These are phyloP conservation scores for Kodamaea fungicola DNA, from an alignment of 1,139 yeast species.

Conservation along the genomic window DNA sequence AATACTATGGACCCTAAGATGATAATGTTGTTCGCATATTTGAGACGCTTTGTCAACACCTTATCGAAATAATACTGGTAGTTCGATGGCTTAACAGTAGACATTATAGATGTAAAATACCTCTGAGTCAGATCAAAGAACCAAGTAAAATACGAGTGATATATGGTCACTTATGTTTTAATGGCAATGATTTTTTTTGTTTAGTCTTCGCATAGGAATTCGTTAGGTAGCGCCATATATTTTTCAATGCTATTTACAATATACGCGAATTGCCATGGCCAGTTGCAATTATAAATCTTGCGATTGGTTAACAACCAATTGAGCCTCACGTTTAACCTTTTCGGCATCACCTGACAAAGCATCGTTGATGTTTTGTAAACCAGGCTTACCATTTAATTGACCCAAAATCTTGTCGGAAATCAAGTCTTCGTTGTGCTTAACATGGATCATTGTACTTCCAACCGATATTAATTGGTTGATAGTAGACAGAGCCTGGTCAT, in stretches of 20 bases:
- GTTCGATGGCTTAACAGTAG: conserved; percentile 8
- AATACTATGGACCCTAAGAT: conserved; percentile 24
- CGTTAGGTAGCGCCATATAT: background rate
- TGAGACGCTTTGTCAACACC: conserved; percentile 34
- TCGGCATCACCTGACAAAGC: conserved; percentile 27
- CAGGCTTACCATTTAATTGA: conserved; percentile 23
- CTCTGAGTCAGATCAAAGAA: background rate
- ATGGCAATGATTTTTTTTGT: background rate
- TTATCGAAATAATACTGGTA: conserved; percentile 29
- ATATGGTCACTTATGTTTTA: background rate
- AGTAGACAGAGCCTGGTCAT: conserved; percentile 32
- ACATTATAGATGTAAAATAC: background rate
- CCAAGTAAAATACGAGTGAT: background rate
- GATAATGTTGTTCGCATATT: conserved; percentile 32
- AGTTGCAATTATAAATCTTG: conserved; percentile 3
- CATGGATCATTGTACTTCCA: conserved; percentile 26
- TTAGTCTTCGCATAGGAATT: background rate
- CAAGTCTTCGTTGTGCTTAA: conserved; percentile 28
- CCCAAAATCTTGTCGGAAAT: conserved; percentile 33
- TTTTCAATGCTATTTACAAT: background rate
- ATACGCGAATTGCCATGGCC: background rate
- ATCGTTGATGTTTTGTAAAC: conserved; percentile 33
- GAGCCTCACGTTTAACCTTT: conserved; percentile 36
- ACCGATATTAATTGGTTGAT: conserved; percentile 37
- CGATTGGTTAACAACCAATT: conserved; percentile 20